phyloP scores from a whole-genome alignment of 768 basidiomycete species.

The Hydnomerulius pinastri region DNA sequence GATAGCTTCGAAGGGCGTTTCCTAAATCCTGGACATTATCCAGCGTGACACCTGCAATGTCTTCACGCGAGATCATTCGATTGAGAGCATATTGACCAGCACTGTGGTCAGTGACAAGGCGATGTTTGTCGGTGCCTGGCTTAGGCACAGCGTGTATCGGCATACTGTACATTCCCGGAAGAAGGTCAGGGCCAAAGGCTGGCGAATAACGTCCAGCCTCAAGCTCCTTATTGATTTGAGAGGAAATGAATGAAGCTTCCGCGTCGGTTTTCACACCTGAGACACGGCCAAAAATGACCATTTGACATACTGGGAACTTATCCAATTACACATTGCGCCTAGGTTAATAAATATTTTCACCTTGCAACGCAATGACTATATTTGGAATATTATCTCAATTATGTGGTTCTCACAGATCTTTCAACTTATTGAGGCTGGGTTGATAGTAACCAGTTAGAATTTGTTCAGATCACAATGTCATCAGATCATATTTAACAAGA shows the following conservation, averaged over 20 bases:
- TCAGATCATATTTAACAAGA: too few species aligned
- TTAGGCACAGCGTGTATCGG: slow-evolving; percentile 45
- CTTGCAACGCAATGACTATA: too few species aligned
- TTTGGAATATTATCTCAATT: too few species aligned
- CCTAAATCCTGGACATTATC: slow-evolving; percentile 39
- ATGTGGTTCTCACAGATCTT: too few species aligned
- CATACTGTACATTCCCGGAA: slow-evolving; percentile 44
- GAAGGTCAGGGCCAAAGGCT: slow-evolving; percentile 25
- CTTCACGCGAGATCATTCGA: slow-evolving; percentile 29
- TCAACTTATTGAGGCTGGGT: too few species aligned
- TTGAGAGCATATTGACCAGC: slow-evolving; percentile 37
- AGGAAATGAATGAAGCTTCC: slow-evolving; percentile 22
- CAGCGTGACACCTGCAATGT: slow-evolving; percentile 27
- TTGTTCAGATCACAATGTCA: too few species aligned
- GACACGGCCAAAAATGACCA: neutral
- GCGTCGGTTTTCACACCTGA: neutral
- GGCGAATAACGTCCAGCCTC: slow-evolving; percentile 15
- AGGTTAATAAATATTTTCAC: too few species aligned
- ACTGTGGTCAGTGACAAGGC: slow-evolving; percentile 43
- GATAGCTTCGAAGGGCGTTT: neutral
- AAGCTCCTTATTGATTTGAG: slow-evolving; percentile 16
- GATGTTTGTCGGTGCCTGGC: slow-evolving; percentile 37
- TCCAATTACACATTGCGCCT: too few species aligned
- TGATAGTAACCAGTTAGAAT: too few species aligned
- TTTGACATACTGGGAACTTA: too few species aligned